These are phyloP conservation scores for Psidium friedrichsthalianum DNA, from an alignment of 345 rosid genomes.

Conservation along the genomic window DNA sequence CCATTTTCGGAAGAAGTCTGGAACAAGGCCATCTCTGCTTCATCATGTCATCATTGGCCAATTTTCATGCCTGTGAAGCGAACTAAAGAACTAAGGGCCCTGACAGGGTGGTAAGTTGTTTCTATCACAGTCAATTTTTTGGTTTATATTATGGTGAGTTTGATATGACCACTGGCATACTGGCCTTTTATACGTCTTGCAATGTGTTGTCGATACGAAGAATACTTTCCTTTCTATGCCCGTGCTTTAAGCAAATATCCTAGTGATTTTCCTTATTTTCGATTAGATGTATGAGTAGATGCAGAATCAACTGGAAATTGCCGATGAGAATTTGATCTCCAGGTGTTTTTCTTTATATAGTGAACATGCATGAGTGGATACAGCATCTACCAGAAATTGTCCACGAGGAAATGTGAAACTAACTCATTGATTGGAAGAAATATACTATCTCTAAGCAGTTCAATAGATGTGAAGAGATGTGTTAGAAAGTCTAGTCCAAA, in stretches of 20 bases:
- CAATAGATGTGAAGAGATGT: neutral
- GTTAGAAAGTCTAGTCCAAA: neutral
- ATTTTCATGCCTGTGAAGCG: constrained; percentile 64
- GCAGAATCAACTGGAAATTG: neutral
- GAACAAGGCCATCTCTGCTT: constrained; percentile 20
- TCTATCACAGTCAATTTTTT: neutral
- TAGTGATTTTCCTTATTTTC: neutral
- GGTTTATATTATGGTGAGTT: neutral
- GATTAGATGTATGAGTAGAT: neutral
- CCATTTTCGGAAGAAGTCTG: constrained; percentile 24
- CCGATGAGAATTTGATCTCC: neutral
- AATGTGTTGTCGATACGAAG: neutral
- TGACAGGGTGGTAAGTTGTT: constrained; percentile 70
- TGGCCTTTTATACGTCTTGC: neutral
- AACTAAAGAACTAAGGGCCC: constrained; percentile 75
- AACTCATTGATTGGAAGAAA: neutral
- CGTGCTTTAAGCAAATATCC: neutral
- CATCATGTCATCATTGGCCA: constrained; percentile 30
- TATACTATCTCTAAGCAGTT: neutral
- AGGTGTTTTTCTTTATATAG: neutral
- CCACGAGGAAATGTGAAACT: neutral
- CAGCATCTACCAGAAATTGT: neutral
- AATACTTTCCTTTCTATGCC: neutral
- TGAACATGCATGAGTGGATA: neutral
- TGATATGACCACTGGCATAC: neutral